phyloP scores from a whole-genome alignment of 2,329 filamentous ascomycete species.

The Periconia digitata region DNA sequence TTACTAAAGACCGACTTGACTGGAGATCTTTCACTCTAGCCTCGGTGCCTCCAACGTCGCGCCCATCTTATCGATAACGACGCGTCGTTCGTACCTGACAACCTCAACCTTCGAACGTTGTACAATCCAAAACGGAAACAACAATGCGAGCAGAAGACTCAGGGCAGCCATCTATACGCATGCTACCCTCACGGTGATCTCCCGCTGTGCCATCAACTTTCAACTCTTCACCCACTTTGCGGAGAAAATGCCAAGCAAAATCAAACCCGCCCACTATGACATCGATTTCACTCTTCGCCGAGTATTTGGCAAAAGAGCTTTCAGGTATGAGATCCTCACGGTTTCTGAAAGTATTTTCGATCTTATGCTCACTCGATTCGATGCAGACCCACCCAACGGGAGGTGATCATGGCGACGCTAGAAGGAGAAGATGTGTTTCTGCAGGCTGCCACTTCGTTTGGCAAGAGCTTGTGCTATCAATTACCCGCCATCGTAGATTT shows the following conservation, averaged over 20 bases:
- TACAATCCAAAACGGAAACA: not conserved
- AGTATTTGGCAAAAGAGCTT: conserved; percentile 73
- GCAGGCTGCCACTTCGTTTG: conserved; percentile 87
- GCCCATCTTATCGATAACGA: no score
- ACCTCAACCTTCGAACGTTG: not conserved
- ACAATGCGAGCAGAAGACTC: not conserved
- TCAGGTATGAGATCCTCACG: conserved; percentile 57
- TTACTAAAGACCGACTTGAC: no score
- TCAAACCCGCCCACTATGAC: conserved; percentile 50
- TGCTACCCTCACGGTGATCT: not conserved
- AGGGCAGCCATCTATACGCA: not conserved
- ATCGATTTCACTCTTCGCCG: conserved; percentile 73
- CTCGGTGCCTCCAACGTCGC: no score
- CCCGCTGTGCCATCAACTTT: not conserved
- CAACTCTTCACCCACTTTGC: not conserved
- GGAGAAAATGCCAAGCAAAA: conserved; percentile 31
- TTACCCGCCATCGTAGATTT: conserved; percentile 84
- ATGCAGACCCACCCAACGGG: conserved; percentile 74
- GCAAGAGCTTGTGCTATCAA: conserved; percentile 92
- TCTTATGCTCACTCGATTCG: conserved; percentile 12
- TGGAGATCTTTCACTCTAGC: no score
- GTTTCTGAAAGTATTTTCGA: no score
- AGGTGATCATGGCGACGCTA: conserved; percentile 81
- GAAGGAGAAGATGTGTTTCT: conserved; percentile 88
- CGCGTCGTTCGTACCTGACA: not conserved